Conservation (phyloP, 2,329 filamentous ascomycete species). For the Alternaria viburni region DNA sequence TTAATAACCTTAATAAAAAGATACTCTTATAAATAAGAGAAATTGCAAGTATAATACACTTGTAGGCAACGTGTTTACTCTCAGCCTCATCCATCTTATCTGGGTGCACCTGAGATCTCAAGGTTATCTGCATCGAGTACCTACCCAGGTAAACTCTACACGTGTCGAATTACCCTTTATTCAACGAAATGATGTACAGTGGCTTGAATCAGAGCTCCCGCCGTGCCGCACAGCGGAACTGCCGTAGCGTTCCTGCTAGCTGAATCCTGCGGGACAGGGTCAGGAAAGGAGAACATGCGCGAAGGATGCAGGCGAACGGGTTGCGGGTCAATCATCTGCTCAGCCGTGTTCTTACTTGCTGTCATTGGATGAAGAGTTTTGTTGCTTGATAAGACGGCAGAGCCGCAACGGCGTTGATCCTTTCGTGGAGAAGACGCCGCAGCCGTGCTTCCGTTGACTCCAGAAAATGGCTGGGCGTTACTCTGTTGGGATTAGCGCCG, state of each 20-base stretch:
- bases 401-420: neutral
- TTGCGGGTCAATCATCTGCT: neutral
- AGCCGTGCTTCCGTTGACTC: neutral
- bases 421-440: neutral
- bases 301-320: neutral
- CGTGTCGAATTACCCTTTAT: neutral
- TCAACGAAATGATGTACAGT: neutral
- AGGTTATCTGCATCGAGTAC: neutral
- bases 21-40: too few relatives aligned
- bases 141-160: neutral
- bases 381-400: neutral
- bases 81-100: neutral
- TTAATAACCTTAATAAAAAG: too few relatives aligned
- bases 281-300: neutral
- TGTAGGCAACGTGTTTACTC: neutral
- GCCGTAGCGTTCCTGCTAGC: neutral
- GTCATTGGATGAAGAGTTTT: neutral
- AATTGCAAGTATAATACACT: too few relatives aligned
- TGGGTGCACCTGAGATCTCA: neutral
- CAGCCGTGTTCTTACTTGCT: neutral
- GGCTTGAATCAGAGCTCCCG: neutral
- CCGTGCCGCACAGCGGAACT: neutral
- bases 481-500: neutral
- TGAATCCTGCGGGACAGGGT: neutral
- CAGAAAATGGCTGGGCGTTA: neutral